Base-by-base conservation (phyloP, 208 protist species). In the Leishmania tarentolae region DNA sequence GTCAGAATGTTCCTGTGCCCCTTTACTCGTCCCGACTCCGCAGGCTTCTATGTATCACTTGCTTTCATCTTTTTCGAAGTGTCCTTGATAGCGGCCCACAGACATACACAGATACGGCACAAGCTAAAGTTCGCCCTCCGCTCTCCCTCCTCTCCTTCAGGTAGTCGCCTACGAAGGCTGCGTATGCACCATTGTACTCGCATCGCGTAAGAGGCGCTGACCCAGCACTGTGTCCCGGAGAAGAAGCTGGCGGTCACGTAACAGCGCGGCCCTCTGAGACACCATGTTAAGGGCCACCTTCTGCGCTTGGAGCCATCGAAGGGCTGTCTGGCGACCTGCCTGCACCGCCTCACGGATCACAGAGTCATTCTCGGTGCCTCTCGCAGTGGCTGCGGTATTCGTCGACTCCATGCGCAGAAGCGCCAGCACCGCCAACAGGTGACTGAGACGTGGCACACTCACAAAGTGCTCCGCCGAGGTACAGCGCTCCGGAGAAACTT, bases 181-280 rank as follows among this genome's bases (percentile, higher is more conserved):
- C 50, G 40, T 17, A 21, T 61, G 46, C 28, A 35, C 69, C 44
- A 19, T 21, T 44, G 19, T n/a, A 56, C 21, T 35, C 47, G 68
- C 72, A 11, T 83, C 76, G 28, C 68, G 65, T 74, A 91, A 53
- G 61, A 93, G 66, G 3, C 78, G 37, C 56, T 81, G 80, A 1
- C 90, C 90, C 15, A 91, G 81, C 28, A 53, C 52, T 11, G 88
- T 88, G 52, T 85, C 72, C 17, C 72, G 82, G 76, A 93, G 79
- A 50, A 86, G 86, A 46, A 91, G 78, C n/a, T 37, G 73, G n/a
- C 82, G 87, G 50, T 59, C 76, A 7, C 15, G 21, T 9, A 37
- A 44, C 37, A 73, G 50, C n/a, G 79, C 24, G 13, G 53, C 57
- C 52, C 79, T 81, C 65, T 88, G 81, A 17, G 70, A 70, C 31